phyloP scores from a whole-genome alignment of 2,329 filamentous ascomycete species.

The Fusarium poae region DNA sequence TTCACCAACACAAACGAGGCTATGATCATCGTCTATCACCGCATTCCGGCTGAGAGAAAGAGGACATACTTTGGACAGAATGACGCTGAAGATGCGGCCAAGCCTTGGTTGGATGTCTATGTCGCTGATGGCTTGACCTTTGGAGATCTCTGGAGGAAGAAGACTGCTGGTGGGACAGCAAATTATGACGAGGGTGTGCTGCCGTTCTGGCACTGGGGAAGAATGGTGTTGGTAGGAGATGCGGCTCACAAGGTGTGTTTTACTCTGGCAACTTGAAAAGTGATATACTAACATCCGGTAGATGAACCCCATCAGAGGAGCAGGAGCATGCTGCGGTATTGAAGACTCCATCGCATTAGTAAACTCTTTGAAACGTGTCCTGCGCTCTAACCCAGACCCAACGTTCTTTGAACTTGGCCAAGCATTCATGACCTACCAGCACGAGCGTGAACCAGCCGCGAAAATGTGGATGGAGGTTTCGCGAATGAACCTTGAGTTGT shows the following conservation, averaged over 20 bases:
- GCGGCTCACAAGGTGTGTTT: slow-evolving; percentile 24
- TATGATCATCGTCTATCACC: slow-evolving; percentile 16
- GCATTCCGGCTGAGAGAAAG: slow-evolving; percentile 16
- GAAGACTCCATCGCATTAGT: slow-evolving; percentile 25
- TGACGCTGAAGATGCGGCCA: slow-evolving; percentile 18
- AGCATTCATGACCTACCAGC: slow-evolving; percentile 15
- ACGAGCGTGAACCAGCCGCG: slow-evolving; percentile 12
- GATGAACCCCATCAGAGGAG: slow-evolving; percentile 34
- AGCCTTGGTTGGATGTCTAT: slow-evolving; percentile 20
- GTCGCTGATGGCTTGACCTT: slow-evolving; percentile 14
- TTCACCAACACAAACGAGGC: slow-evolving; percentile 25
- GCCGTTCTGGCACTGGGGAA: slow-evolving; percentile 30
- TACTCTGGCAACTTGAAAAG: rapidly evolving
- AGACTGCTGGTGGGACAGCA: slow-evolving; percentile 27
- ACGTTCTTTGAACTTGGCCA: not conserved
- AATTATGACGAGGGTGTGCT: slow-evolving; percentile 31
- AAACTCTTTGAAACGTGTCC: not conserved
- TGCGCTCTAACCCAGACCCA: slow-evolving; percentile 4
- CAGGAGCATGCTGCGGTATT: slow-evolving; percentile 27
- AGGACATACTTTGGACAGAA: slow-evolving; percentile 27
- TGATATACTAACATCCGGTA: not conserved
- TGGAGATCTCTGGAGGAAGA: slow-evolving; percentile 25
- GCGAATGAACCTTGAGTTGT: slow-evolving; percentile 14
- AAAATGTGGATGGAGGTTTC: slow-evolving; percentile 27
- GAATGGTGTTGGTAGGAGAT: slow-evolving; percentile 30